phyloP scores from a whole-genome alignment of 805 yeast species.

The Ogataea methanolica region DNA sequence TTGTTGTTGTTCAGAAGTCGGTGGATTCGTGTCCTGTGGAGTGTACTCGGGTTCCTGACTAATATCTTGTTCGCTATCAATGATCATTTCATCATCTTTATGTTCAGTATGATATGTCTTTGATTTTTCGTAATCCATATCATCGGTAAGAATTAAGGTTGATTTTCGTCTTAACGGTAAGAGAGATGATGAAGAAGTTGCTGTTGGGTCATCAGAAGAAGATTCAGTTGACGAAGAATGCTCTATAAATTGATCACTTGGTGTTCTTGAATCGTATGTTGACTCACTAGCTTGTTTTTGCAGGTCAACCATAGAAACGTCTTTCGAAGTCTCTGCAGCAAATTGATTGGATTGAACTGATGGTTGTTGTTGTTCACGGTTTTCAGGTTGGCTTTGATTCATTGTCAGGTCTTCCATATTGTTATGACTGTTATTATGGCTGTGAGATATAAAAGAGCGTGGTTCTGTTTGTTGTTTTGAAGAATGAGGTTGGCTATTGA shows the following conservation, averaged over 20 bases:
- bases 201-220: neutral
- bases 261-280: slow-evolving; percentile 2
- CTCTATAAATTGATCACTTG: slow-evolving; percentile 12
- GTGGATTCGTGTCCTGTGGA: slow-evolving; percentile 10
- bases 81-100: slow-evolving; percentile 26
- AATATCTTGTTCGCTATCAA: slow-evolving; percentile 25
- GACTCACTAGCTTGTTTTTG: slow-evolving; percentile 11
- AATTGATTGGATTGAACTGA: neutral
- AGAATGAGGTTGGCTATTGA: slow-evolving; percentile 1
- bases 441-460: too few species aligned
- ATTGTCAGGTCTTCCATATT: neutral
- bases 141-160: slow-evolving; percentile 68
- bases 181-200: neutral
- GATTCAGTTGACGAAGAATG: slow-evolving; percentile 2
- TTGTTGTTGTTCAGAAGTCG: slow-evolving; percentile 2
- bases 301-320: slow-evolving; percentile 33
- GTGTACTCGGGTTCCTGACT: slow-evolving; percentile 16
- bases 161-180: slow-evolving; percentile 54
- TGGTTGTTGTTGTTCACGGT: neutral
- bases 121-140: slow-evolving; percentile 50
- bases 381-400: neutral
- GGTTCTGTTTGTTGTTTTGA: neutral
- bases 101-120: slow-evolving; percentile 33
- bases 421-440: too few species aligned
- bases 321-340: slow-evolving; percentile 19